Conservation (phyloP, 1,139 yeast genomes). For the Hanseniaspora uvarum region DNA sequence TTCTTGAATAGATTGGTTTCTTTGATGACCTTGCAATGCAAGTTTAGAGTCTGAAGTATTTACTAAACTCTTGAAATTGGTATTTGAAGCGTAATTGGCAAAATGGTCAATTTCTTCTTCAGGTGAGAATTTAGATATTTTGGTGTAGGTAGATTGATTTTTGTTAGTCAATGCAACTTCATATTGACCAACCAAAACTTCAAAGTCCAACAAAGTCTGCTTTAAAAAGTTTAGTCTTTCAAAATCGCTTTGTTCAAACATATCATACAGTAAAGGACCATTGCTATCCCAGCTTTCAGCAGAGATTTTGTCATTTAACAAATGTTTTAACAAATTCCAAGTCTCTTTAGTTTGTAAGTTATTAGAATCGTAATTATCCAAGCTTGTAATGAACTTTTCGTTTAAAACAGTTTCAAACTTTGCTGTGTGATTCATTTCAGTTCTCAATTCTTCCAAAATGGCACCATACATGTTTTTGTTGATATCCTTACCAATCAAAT, state of each 20-base stretch:
- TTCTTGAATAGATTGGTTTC: not conserved
- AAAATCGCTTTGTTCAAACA: slow-evolving; percentile 64
- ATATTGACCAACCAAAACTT: slow-evolving; percentile 49
- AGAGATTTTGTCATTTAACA: slow-evolving; percentile 9
- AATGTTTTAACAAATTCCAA: slow-evolving; percentile 22
- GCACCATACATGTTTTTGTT: slow-evolving; percentile 47
- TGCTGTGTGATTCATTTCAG: slow-evolving; percentile 47
- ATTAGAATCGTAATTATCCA: slow-evolving; percentile 43
- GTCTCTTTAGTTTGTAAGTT: slow-evolving; percentile 43
- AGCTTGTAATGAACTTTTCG: slow-evolving; percentile 46
- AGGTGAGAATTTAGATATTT: slow-evolving; percentile 47
- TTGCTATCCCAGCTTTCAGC: slow-evolving; percentile 52
- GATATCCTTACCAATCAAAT: slow-evolving; percentile 22
- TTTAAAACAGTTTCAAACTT: slow-evolving; percentile 44
- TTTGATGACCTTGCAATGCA: not conserved
- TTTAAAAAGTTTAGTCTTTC: slow-evolving; percentile 57
- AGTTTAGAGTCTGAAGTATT: not conserved
- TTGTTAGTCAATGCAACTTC: slow-evolving; percentile 39
- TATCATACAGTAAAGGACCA: slow-evolving; percentile 69
- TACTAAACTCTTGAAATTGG: slow-evolving; percentile 19
- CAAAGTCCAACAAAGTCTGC: slow-evolving; percentile 57
- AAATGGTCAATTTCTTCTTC: slow-evolving; percentile 30
- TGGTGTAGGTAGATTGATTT: slow-evolving; percentile 54
- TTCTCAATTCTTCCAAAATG: slow-evolving; percentile 42
- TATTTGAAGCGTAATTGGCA: slow-evolving; percentile 20